Percentiles rank a stretch among this genome's conserved stretches.
phyloP scores from a whole-genome alignment of 805 yeast species.

The Kodamaea kaohsiungensis region DNA sequence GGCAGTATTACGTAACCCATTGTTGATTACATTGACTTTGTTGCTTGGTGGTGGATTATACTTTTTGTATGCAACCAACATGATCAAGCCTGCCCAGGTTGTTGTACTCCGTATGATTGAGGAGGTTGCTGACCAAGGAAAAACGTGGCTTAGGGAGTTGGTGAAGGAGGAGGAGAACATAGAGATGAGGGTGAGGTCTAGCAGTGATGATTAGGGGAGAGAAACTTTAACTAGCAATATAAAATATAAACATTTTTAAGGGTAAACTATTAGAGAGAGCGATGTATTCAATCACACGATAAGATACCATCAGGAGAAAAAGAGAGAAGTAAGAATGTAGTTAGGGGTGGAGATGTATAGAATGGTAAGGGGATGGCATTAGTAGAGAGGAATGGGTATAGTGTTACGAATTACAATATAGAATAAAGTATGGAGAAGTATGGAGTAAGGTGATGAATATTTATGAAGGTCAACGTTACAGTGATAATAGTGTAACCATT shows the following conservation, averaged over 20 bases:
- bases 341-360: no score
- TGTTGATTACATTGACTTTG: slow-evolving; percentile 66
- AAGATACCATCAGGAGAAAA: neutral
- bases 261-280: no score
- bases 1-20: slow-evolving; percentile 83
- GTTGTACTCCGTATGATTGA: slow-evolving; percentile 59
- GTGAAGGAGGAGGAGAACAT: slow-evolving; percentile 48
- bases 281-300: no score
- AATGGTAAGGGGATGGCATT: neutral
- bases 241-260: no score
- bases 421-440: neutral
- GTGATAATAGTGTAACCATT: neutral
- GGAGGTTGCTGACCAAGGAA: slow-evolving; percentile 58
- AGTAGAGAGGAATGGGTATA: neutral
- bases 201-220: neutral
- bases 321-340: no score
- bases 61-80: slow-evolving; percentile 65
- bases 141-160: slow-evolving; percentile 58
- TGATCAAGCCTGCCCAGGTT: slow-evolving; percentile 73
- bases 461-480: neutral
- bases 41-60: slow-evolving; percentile 61
- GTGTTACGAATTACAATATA: neutral
- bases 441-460: neutral
- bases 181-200: slow-evolving; percentile 9
- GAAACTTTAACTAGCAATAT: no score